Conservation (phyloP, 2,329 filamentous ascomycete genomes). For the Sphaerostilbella broomeana region DNA sequence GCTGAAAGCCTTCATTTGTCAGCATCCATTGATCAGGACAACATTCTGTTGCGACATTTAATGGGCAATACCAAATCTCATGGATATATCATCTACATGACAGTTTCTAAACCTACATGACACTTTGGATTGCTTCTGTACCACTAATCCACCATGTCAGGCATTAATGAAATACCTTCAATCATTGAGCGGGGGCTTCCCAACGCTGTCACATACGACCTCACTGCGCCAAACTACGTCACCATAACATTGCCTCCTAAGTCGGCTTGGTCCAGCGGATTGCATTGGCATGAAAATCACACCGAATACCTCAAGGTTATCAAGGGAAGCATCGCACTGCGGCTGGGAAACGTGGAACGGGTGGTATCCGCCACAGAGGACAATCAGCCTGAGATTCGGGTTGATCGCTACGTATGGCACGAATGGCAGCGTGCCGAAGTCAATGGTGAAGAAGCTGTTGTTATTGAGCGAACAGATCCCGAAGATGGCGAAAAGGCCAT, state of each 20-base stretch:
- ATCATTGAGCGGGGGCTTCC: conserved; percentile 16
- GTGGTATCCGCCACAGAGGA: conserved; percentile 17
- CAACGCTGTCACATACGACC: conserved; percentile 24
- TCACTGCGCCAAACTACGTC: conserved; percentile 30
- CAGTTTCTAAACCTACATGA: too few relatives aligned
- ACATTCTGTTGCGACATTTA: too few relatives aligned
- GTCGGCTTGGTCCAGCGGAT: conserved; percentile 41
- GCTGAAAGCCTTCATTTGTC: too few relatives aligned
- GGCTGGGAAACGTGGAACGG: conserved; percentile 14
- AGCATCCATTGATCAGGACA: too few relatives aligned
- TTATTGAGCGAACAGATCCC: conserved; percentile 42
- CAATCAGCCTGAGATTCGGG: conserved; percentile 25
- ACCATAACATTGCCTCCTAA: conserved; percentile 36
- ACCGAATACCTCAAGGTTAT: conserved; percentile 40
- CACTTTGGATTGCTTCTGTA: too few relatives aligned
- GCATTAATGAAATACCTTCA: neutral
- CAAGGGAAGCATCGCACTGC: conserved; percentile 28
- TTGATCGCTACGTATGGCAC: conserved; percentile 34
- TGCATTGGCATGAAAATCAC: conserved; percentile 44
- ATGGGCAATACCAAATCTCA: too few relatives aligned
- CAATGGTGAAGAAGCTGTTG: conserved; percentile 31
- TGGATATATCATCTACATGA: too few relatives aligned
- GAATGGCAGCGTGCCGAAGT: conserved; percentile 38
- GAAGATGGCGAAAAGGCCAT: conserved; percentile 37
- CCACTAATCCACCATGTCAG: too few relatives aligned